Base-by-base conservation (phyloP, 306 rosid species). In the Fragaria ananassa region DNA sequence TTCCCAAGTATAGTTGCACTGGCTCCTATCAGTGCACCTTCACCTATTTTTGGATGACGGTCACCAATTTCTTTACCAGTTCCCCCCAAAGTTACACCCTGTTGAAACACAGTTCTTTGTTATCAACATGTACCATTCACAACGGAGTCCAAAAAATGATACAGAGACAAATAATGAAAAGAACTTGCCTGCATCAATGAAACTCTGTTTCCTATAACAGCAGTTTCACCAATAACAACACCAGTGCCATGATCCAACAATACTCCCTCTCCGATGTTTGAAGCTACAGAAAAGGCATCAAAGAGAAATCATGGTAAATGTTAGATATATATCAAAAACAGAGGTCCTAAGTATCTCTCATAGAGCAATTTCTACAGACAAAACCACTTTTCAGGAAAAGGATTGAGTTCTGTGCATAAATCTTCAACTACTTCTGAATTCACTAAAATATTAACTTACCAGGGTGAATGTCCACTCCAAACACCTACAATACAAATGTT, bases 141-240 rank as follows among this genome's bases (percentile, higher is more conserved):
- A 21, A 58, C 11, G 0, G 4, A 49, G 13, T 4, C 49, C 4
- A 76, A 19, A 25, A 76, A 45, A 41, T 6, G 78, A 25, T 71
- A 78, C 65, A 69, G 8, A 41, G 73, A 70, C 2, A 31, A 71
- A 71, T 70, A 74, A 79, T 68, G 74, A 77, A 80, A 77, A 79
- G n/a, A 71, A 80, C 93, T 84, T 87, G 88, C 98, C 10, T 94
- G 98, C 98, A 95, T 90, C 80, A 92, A 57, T 83, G 98, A 95
- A 79, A 95, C 98, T 86, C 98, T 85, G 83, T 92, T 90, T 76
- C 98, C 96, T 76, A 92, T 81, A 70, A 86, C 83, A 79, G 98
- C 93, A 83, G 98, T 95, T 89, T 95, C 98, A 65, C 98, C 98
- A 83, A 95, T 92, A 83, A 95, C 98, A 81, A 95, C 87, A 79